These are phyloP conservation scores for Acmispon strigosus DNA, from an alignment of 306 rosid genomes.

Conservation along the genomic window DNA sequence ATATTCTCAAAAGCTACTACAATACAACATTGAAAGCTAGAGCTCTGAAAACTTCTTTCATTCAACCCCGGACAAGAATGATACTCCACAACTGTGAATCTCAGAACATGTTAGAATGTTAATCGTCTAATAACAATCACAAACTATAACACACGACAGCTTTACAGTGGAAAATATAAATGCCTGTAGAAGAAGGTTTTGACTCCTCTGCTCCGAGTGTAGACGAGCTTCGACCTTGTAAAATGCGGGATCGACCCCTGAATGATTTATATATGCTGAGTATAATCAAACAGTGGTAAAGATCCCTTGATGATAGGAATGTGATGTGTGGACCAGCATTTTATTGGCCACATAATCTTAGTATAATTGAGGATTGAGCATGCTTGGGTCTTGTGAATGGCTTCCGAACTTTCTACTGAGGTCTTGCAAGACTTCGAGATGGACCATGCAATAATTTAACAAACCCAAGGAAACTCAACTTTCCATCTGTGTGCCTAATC, in stretches of 20 bases:
- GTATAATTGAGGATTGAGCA: constrained; percentile 7
- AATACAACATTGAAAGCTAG: neutral
- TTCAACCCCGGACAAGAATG: constrained; percentile 24
- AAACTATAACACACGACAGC: constrained; percentile 36
- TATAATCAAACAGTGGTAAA: constrained; percentile 7
- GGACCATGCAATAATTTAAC: constrained; percentile 81
- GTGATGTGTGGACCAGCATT: constrained; percentile 17
- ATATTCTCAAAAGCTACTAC: neutral
- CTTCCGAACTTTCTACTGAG: constrained; percentile 37
- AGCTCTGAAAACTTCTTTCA: constrained; percentile 8
- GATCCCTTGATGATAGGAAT: constrained; percentile 9
- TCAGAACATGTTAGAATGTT: constrained; percentile 35
- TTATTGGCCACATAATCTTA: constrained; percentile 24
- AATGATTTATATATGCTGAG: constrained; percentile 4
- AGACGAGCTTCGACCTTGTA: constrained; percentile 2
- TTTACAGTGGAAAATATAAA: constrained; percentile 48
- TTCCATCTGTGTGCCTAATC: constrained; percentile 91
- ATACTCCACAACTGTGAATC: constrained; percentile 20
- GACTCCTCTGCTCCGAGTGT: constrained; percentile 21
- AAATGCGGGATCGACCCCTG: neutral
- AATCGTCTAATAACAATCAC: constrained; percentile 28
- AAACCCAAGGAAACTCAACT: constrained; percentile 88
- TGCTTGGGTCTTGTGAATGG: constrained; percentile 14
- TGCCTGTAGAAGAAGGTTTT: constrained; percentile 25
- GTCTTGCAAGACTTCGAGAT: constrained; percentile 54